Evolutionary conservation across 192 early-diverging fungal species (phyloP), one percentile per base, ranked within the genome.

Genomic region (Coemansia sp.): DNA sequence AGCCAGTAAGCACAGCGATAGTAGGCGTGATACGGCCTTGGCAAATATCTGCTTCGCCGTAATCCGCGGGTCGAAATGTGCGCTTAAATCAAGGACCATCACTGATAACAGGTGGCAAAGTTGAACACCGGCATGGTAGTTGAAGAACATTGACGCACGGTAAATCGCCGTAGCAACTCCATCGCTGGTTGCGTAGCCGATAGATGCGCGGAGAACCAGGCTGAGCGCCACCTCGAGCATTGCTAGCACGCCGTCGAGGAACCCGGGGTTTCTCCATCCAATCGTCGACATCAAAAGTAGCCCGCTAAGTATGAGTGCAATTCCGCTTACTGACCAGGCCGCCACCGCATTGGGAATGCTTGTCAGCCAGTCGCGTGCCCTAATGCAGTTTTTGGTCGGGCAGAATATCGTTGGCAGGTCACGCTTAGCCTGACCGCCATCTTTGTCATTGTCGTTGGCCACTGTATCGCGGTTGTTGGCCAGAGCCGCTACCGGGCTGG

Each of bases 101-200:
- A 52, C 61, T 2, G 52, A 40, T 45, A 71, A 8, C 18, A 76
- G 8, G 41, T 64, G 56, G 6, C 24, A 29, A 3, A 76, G 53
- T 49, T 70, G 32, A 32, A 71, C 60, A 5, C 53, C 74, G 7
- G 74, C 69, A n/a, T 55, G 61, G 65, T 71, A 64, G 67, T 75
- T 60, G 35, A 75, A 66, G 24, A 70, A 61, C 49, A 75, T 39
- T 3, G 73, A 75, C 4, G 68, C 73, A 34, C 65, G 64, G 68
- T 75, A 69, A 10, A 69, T 29, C 4, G 58, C 58, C 18, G 35
- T 59, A 1, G 43, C 47, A 11, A 18, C 44, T 10, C 49, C 20
- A 34, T 65, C 64, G 56, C 27, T 49, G 0, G 27, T 22, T 4
- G 69, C 32, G 4, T 24, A 53, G 20, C 58, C 59, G 3, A 75